Evolutionary conservation across 352 stramenopile species (phyloP), one percentile per base, ranked within the genome.

Genomic region (Salisapilia sapeloensis): DNA sequence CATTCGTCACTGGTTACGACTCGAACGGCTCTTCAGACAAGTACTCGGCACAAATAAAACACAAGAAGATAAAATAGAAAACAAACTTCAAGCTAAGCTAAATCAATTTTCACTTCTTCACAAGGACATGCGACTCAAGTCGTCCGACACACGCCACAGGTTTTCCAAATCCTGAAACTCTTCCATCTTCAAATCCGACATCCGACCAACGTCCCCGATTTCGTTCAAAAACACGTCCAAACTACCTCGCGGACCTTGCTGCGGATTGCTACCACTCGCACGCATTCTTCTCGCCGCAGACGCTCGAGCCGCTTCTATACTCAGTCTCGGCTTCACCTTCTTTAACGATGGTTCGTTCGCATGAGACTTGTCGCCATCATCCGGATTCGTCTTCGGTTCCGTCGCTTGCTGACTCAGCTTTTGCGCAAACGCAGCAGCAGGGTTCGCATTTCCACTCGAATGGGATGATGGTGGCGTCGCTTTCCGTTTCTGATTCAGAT

Each of bases 181-280:
- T 38, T 82, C 69, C 66, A 86, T 79, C 50, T 83, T 86, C 34
- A 86, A 60, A 49, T 86, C 71, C 22, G 71, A 86, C 31, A 86
- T 63, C 19, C 71, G 66, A 2, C 64, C 64, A 13, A 86, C 61
- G 35, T 86, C 71, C 10, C 67, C 66, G 39, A 79, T 81, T 44
- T 79, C 64, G 39, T 80, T 80, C 37, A 86, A 48, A 40, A 86
- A 86, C 29, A 78, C 64, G 21, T 84, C 64, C 13, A 84, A 43
- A 33, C 59, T 79, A 25, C 56, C 61, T 4, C 64, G 67, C 17
- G 61, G 61, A 14, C 62, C 51, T 16, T 78, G 44, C 32, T 55
- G 64, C 17, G 46, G 53, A 19, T 55, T 51, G 12, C 38, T 76
- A 26, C 54, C 65, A 2, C 66, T 79, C 22, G 52, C 80, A 13